phyloP scores from a whole-genome alignment of 2,329 filamentous ascomycete genomes.

The Venturia effusa region DNA sequence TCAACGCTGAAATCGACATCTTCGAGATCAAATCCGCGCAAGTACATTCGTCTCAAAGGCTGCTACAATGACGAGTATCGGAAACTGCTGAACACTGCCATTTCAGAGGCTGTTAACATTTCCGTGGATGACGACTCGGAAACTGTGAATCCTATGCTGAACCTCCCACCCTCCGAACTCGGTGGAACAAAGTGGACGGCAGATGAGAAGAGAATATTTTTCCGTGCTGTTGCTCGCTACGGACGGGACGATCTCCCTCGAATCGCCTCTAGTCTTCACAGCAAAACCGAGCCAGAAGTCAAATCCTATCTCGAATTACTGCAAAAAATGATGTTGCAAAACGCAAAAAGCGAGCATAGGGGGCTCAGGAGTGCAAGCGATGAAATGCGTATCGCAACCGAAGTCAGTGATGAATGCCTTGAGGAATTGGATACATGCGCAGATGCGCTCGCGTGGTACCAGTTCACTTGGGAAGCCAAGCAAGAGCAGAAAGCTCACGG shows the following conservation, averaged over 20 bases:
- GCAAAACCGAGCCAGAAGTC: constrained; percentile 66
- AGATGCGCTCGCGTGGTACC: constrained; percentile 51
- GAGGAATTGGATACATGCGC: constrained; percentile 56
- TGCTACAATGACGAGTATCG: constrained; percentile 36
- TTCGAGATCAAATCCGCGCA: constrained; percentile 10
- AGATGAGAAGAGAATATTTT: constrained; percentile 61
- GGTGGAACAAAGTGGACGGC: constrained; percentile 61
- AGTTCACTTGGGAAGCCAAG: constrained; percentile 52
- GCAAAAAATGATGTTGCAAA: constrained; percentile 34
- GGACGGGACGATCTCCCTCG: constrained; percentile 51
- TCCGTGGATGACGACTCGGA: background rate
- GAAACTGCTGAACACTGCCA: constrained; percentile 23
- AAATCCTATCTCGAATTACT: constrained; percentile 58
- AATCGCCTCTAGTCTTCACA: constrained; percentile 49
- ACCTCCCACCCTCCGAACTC: constrained; percentile 42
- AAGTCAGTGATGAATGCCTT: constrained; percentile 58
- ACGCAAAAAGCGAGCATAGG: constrained; percentile 25
- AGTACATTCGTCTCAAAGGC: constrained; percentile 22
- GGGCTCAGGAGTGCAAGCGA: constrained; percentile 32
- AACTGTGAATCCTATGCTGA: background rate
- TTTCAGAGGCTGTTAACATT: constrained; percentile 15
- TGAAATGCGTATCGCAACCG: constrained; percentile 59
- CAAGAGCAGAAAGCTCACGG: constrained; percentile 52
- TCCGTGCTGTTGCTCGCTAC: constrained; percentile 50
- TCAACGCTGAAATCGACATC: background rate